These are phyloP conservation scores for Rubus idaeus DNA, from an alignment of 306 rosid genomes.

Conservation along the genomic window DNA sequence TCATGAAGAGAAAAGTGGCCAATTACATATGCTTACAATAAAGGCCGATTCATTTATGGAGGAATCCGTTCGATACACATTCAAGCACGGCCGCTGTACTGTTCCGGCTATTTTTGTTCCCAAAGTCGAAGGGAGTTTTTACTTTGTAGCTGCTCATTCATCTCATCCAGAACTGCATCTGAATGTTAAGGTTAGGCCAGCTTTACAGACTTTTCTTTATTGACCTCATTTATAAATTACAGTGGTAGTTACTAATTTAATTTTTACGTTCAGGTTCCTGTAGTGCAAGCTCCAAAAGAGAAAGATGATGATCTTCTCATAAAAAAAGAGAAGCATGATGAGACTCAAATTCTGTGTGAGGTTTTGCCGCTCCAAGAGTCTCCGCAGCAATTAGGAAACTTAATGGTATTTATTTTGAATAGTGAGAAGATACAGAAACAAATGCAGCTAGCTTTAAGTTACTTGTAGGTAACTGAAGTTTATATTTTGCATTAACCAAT, in stretches of 20 bases:
- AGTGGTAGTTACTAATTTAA: conserved; percentile 19
- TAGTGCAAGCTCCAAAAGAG: conserved; percentile 10
- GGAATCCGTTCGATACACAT: conserved; percentile 38
- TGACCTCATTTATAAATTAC: background rate
- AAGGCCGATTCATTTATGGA: conserved; percentile 33
- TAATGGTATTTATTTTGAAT: background rate
- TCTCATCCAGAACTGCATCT: conserved; percentile 32
- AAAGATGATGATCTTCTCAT: background rate
- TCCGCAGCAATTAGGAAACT: conserved; percentile 8
- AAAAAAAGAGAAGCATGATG: background rate
- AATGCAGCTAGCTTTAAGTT: background rate
- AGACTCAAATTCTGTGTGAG: conserved; percentile 15
- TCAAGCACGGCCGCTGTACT: conserved; percentile 49
- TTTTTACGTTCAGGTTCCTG: conserved; percentile 36
- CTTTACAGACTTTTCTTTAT: conserved; percentile 5
- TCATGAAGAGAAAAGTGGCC: conserved; percentile 36
- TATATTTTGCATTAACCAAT: background rate
- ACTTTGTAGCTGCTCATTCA: conserved; percentile 49
- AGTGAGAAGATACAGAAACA: conserved; percentile 8
- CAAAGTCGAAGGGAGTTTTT: conserved; percentile 28
- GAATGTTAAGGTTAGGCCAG: conserved; percentile 36
- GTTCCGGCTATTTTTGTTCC: conserved; percentile 42
- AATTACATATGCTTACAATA: conserved; percentile 48
- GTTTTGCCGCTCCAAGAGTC: conserved; percentile 19
- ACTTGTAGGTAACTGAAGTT: background rate